Evolutionary conservation across 305 asterid genomes (phyloP), one percentile per base, ranked within the genome.

Genomic region (Petunia hybrid): DNA sequence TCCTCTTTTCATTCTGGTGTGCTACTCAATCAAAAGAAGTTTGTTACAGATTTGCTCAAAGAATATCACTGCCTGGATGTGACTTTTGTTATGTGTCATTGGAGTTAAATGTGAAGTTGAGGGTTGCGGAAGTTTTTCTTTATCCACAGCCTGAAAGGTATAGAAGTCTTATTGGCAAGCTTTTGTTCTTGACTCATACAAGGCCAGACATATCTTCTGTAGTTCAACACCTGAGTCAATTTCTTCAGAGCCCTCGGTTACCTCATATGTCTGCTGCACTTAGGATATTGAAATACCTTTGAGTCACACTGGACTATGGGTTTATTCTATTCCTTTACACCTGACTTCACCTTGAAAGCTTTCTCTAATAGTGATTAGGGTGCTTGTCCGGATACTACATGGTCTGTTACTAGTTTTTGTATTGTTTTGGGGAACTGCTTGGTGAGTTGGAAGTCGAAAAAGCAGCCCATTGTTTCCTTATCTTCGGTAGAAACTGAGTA

Each of bases 351-450:
- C 8, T 6, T 46, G 2, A 7, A 12, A 1, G 36, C 40, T 10
- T 79, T 8, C n/a, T 65, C 46, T 4, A 53, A 79, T 65, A 16
- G 77, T 0, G 77, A 79, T 48, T 79, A 46, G 82, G 31, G 31
- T 22, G 31, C 31, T 22, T 22, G 31, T 22, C 31, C 31, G 31
- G 31, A 22, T 22, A 22, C 51, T 55, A 16, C 10, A 3, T 5
- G 45, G 9, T 79, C 61, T 12, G 64, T 55, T 1, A 62, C 76
- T 5, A 45, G 77, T 8, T 67, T 45, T 38, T 79, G 39, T 45
- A n/a, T 80, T 36, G 67, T 67, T 13, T 35, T 68, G 3, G 78
- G 78, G 39, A 0, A 8, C 39, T 10, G 56, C 68, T 3, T 38
- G 67, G 31, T 22, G 31, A 22, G 31, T 22, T 22, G 31, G 31